Evolutionary conservation across 192 early-diverging fungal species (phyloP).

Genomic region (Gaertneriomyces sp.): DNA sequence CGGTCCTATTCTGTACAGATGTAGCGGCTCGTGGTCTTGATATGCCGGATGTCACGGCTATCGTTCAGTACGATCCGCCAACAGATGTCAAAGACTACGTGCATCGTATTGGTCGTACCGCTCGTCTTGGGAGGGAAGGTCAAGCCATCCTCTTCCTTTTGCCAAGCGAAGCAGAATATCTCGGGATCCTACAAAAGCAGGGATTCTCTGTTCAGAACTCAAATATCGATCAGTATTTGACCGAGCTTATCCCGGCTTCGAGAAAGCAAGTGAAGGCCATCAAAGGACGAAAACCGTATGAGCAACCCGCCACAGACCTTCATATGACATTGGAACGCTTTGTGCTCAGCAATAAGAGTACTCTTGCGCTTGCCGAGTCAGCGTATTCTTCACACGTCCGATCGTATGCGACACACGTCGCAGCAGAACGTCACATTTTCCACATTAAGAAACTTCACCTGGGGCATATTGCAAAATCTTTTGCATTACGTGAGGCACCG

Average conservation of each 20-base stretch:
- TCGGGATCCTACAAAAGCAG: slow-evolving; percentile 68
- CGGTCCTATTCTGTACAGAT: slow-evolving; percentile 91
- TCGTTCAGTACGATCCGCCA: slow-evolving; percentile 97
- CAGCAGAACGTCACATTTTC: slow-evolving; percentile 86
- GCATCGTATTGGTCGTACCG: slow-evolving; percentile 95
- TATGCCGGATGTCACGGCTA: slow-evolving; percentile 84
- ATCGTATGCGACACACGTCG: slow-evolving; percentile 88
- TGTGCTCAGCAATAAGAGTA: slow-evolving; percentile 45
- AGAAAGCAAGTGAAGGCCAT: neutral
- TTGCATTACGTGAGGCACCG: slow-evolving; percentile 93
- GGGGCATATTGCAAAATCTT: slow-evolving; percentile 94
- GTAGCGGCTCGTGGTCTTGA: slow-evolving; percentile 97
- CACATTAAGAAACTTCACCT: slow-evolving; percentile 92
- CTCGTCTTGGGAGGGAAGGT: slow-evolving; percentile 86
- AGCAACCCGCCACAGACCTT: slow-evolving; percentile 51
- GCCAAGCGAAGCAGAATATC: slow-evolving; percentile 72
- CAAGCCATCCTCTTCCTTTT: slow-evolving; percentile 80
- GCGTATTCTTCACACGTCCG: slow-evolving; percentile 87
- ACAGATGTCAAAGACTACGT: slow-evolving; percentile 92
- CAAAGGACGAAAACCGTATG: slow-evolving; percentile 35
- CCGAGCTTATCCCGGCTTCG: slow-evolving; percentile 9
- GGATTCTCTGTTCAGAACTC: slow-evolving; percentile 59
- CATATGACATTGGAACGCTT: slow-evolving; percentile 72
- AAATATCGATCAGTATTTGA: neutral
- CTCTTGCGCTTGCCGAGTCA: slow-evolving; percentile 41